Evolutionary conservation across 2,329 filamentous ascomycete genomes (phyloP).

Genomic region (Colletotrichum filicis): DNA sequence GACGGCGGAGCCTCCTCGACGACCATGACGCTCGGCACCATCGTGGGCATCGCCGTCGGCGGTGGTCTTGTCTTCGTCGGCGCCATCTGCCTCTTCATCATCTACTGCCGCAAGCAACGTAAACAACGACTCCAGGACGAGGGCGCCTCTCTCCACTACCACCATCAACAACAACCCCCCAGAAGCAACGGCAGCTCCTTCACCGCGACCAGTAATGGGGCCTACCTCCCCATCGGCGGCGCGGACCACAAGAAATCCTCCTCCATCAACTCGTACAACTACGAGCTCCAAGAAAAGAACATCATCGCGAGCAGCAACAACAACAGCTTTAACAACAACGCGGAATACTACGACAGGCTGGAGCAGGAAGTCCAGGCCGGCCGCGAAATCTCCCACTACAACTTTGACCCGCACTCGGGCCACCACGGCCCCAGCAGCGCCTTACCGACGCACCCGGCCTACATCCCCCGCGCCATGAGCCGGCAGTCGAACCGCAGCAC

Average conservation of each 20-base stretch:
- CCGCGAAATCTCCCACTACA: conserved; percentile 38
- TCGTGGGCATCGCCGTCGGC: conserved; percentile 64
- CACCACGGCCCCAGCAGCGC: conserved; percentile 41
- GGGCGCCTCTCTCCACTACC: conserved; percentile 30
- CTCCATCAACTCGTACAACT: conserved; percentile 37
- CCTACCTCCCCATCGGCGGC: conserved; percentile 35
- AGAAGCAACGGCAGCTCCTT: conserved; percentile 30
- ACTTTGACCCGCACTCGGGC: conserved; percentile 41
- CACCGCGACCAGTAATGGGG: conserved; percentile 35
- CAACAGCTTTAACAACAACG: conserved; percentile 44
- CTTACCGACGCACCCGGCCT: conserved; percentile 61
- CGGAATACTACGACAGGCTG: conserved; percentile 53
- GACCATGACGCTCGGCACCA: conserved; percentile 58
- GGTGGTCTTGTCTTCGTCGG: conserved; percentile 55
- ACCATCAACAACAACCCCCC: neutral
- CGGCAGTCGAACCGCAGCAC: conserved; percentile 37
- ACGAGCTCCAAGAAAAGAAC: conserved; percentile 36
- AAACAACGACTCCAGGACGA: conserved; percentile 42
- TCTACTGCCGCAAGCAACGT: conserved; percentile 57
- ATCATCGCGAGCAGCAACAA: conserved; percentile 36
- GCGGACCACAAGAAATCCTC: conserved; percentile 42
- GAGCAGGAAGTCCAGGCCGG: conserved; percentile 43
- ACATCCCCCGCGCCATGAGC: conserved; percentile 53
- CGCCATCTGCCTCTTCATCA: conserved; percentile 53
- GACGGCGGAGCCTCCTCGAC: conserved; percentile 41